A percentile compares a stretch with the other conserved stretches of the same genome.
Evolutionary conservation across 495 filamentous ascomycete species (phyloP).

Genomic region (Talaromyces wortmannii): DNA sequence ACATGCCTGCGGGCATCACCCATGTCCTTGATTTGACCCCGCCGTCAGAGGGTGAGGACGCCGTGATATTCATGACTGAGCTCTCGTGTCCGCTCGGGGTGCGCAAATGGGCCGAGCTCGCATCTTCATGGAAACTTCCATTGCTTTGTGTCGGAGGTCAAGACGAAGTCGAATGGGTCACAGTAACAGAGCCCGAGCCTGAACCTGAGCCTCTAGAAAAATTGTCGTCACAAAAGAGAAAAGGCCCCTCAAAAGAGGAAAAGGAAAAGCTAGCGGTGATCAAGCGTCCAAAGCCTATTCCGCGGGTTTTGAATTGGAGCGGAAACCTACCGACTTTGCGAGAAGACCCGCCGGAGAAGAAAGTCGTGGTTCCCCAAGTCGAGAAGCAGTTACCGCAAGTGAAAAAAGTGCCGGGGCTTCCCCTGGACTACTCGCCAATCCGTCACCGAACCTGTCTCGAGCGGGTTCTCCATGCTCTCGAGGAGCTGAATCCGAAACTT

Average conservation of each 20-base stretch:
- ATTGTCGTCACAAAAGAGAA: neutral
- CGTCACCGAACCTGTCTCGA: slow-evolving; percentile 57
- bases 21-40: slow-evolving; percentile 60
- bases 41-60: slow-evolving; percentile 49
- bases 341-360: neutral
- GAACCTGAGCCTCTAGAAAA: neutral
- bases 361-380: neutral
- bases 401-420: slow-evolving; percentile 9
- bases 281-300: neutral
- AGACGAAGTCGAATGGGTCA: slow-evolving; percentile 20
- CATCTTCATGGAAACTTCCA: slow-evolving; percentile 41
- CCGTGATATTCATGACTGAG: slow-evolving; percentile 47
- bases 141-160: slow-evolving; percentile 21
- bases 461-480: slow-evolving; percentile 46
- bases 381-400: neutral
- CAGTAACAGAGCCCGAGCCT: neutral
- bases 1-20: slow-evolving; percentile 35
- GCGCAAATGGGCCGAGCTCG: slow-evolving; percentile 29
- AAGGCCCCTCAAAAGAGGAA: neutral
- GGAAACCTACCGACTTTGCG: slow-evolving; percentile 5
- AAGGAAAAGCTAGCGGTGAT: neutral
- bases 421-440: slow-evolving; percentile 50
- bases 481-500: slow-evolving; percentile 41
- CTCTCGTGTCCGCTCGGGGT: slow-evolving; percentile 51
- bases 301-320: slow-evolving; percentile 1